A percentile compares a stretch with the other conserved stretches of the same genome.
phyloP scores from a whole-genome alignment of 164 flowering plant species.

The Annona squamosa region DNA sequence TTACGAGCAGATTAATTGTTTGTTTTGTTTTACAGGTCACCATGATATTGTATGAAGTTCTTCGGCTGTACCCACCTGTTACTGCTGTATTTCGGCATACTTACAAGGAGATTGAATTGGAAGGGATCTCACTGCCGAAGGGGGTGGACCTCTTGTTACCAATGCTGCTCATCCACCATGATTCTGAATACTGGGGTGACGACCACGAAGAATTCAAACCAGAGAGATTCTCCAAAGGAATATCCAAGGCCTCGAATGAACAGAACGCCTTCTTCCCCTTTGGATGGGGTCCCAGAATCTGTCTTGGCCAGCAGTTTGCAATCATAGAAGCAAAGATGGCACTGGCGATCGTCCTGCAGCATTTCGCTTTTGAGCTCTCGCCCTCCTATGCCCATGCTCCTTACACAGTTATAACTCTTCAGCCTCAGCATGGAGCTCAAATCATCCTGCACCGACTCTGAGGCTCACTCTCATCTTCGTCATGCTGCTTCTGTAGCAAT shows the following conservation, averaged over 20 bases:
- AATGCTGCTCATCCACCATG: constrained; percentile 9
- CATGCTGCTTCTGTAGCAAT: too few relatives aligned
- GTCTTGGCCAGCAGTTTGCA: constrained; percentile 17
- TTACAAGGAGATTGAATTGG: constrained; percentile 7
- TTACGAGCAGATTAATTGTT: not conserved
- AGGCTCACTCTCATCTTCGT: not conserved
- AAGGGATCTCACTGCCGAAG: constrained; percentile 13
- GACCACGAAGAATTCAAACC: constrained; percentile 22
- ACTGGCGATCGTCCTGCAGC: constrained; percentile 15
- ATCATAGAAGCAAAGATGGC: constrained; percentile 17
- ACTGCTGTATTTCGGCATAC: not conserved
- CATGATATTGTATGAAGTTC: constrained; percentile 21
- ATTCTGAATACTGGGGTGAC: constrained; percentile 14
- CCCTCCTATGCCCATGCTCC: constrained; percentile 15
- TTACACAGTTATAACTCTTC: not conserved
- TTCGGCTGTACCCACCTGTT: constrained; percentile 20
- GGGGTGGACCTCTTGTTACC: constrained; percentile 12
- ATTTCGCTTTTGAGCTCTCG: constrained; percentile 9
- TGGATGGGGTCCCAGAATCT: constrained; percentile 20
- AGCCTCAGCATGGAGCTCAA: constrained; percentile 18
- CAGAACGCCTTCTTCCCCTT: constrained; percentile 12
- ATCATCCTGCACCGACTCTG: constrained; percentile 7
- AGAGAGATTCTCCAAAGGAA: constrained; percentile 18
- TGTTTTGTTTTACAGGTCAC: constrained; percentile 12
- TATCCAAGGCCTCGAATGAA: constrained; percentile 17